Base-by-base conservation (phyloP, 2,329 filamentous ascomycete genomes). In the Aureobasidium sp. region DNA sequence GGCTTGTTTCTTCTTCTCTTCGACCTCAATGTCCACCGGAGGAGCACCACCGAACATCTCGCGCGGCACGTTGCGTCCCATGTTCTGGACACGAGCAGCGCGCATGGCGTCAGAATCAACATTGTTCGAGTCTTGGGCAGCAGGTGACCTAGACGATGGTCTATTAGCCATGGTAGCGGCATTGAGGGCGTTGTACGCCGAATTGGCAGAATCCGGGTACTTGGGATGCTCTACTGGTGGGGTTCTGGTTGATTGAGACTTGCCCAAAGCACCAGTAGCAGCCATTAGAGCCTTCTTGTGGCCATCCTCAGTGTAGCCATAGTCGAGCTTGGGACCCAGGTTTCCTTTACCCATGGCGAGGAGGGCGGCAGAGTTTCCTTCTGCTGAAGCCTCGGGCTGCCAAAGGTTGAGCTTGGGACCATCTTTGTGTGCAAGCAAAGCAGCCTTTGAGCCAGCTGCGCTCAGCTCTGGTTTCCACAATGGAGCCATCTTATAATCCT, bases 41-140 rank as follows among this genome's bases (percentile, higher is more conserved):
- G 92, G 91, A 37, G 84, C 78, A 1, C 89, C 87, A 0, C 88
- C 91, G 71, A 88, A 96, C 84, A 96, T 89, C 65, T 87, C 85
- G 65, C 86, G 81, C 39, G 83, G 80, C 75, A 91, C 84, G 41
- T 86, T 87, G 63, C 81, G 81, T 0, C 88, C 84, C 44, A 87
- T 76, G 59, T 92, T 84, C 60, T 81, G 79, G 43, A 86, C 80
- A 34, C 83, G 76, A 12, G 89, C 89, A 3, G 81, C 83, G 63
- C 87, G 84, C 64, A 83, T 79, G 1, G 79, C 77, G 5, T 80
- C 73, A 0, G 80, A 74, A 52, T 78, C 78, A 9, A 79, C 71
- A 36, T 46, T 17, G 44, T 56, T 59, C 29, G 55, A 41, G 41
- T 65, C 57, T 20, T 59, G 36, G 37, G 59, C 36, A 37, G 62